Evolutionary conservation across 2,329 filamentous ascomycete genomes (phyloP), one percentile per base, ranked within the genome.

Genomic region (Elsinoe batatas): DNA sequence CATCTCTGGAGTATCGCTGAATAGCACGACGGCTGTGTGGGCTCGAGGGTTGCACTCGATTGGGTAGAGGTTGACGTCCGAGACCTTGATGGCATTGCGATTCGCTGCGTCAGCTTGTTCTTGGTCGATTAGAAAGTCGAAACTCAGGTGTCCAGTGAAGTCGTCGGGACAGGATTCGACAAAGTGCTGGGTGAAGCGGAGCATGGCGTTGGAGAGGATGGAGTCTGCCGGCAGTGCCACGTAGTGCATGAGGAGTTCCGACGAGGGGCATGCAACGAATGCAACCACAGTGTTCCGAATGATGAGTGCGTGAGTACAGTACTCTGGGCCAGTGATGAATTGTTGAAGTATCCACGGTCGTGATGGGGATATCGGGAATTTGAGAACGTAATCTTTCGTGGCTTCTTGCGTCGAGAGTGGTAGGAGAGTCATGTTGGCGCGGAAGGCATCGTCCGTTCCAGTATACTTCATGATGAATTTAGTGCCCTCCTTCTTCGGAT

Each of bases 1-100:
- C 62, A 83, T 68, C 20, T 74, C 70, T 1, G 66, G 63, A 3
- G 70, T 70, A 3, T 68, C 65, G 35, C 70, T 69, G 64, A 88
- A 85, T 0, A 87, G 69, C 1, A 81, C 74, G 0, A 84, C 78
- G 0, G 84, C 84, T 0, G 84, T 88, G 62, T 88, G 84, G 0
- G 80, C 81, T 12, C 84, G 73, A 0, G 84, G 84, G 56, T 87
- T 88, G 63, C 84, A 87, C 64, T 87, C 84, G 56, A 88, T 87
- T 0, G 83, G 82, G 60, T 81, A 84, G 1, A 87, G 65, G 26
- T 61, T 64, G 11, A 71, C 62, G 47, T 51, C 47, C 17, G 26
- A 32, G 60, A 68, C 61, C 12, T 63, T 55, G 13, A 58, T 44
- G 30, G 35, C 47, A 4, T 59, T 59, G 6, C 51, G 59, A 8